A percentile compares a stretch with the other conserved stretches of the same genome.
Conservation (phyloP, 1,139 yeast genomes). For the Blastobotrys persicus region DNA sequence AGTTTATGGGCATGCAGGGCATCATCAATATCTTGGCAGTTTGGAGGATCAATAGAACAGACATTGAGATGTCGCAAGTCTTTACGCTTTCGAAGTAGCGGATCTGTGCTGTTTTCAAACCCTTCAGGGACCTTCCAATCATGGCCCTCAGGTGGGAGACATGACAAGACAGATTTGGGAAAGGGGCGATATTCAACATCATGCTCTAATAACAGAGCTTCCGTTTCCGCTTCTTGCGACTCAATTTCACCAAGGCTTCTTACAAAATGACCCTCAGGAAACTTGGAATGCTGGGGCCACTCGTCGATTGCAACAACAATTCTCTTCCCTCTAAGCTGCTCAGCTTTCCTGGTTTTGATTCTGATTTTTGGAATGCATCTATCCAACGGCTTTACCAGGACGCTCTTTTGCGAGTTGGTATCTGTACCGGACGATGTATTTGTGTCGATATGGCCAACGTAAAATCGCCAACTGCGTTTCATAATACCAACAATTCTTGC, state of each 20-base stretch:
- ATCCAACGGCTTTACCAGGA: slow-evolving; percentile 88
- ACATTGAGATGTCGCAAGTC: slow-evolving; percentile 87
- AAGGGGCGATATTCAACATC: slow-evolving; percentile 97
- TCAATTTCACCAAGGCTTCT: slow-evolving; percentile 87
- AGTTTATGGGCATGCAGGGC: slow-evolving; percentile 84
- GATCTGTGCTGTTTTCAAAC: slow-evolving; percentile 47
- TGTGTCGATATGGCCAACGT: slow-evolving; percentile 91
- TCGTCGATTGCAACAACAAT: slow-evolving; percentile 89
- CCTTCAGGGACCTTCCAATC: slow-evolving; percentile 84
- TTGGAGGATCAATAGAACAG: slow-evolving; percentile 97
- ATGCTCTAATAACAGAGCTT: slow-evolving; percentile 87
- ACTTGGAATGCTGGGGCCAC: slow-evolving; percentile 82
- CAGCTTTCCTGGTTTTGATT: slow-evolving; percentile 83
- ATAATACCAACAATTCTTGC: slow-evolving; percentile 86
- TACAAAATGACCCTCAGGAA: slow-evolving; percentile 94
- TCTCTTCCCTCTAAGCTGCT: slow-evolving; percentile 77
- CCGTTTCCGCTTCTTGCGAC: slow-evolving; percentile 93
- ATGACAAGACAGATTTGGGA: slow-evolving; percentile 84
- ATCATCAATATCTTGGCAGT: slow-evolving; percentile 98
- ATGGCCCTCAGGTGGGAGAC: slow-evolving; percentile 91
- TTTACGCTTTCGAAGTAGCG: slow-evolving; percentile 47
- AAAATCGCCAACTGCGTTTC: slow-evolving; percentile 93
- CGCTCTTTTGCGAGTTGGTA: slow-evolving; percentile 52
- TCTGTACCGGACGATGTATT: slow-evolving; percentile 55
- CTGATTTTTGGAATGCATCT: slow-evolving; percentile 82